Conservation (phyloP, 2,329 filamentous ascomycete species). For the Metarhizium humberi region DNA sequence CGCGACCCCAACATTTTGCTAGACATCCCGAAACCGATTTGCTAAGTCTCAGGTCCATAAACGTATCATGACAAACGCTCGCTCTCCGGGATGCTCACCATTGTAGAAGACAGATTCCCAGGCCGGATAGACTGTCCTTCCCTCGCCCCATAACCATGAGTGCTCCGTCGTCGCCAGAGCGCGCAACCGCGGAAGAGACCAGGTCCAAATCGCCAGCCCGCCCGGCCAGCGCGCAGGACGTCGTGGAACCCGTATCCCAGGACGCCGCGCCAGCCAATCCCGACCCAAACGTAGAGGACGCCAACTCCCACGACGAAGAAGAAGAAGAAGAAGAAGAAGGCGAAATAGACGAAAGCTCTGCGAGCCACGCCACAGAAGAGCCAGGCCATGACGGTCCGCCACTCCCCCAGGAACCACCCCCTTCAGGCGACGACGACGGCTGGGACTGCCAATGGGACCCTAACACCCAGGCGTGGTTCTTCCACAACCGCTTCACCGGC, state of each 20-base stretch:
- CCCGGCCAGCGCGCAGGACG: conserved; percentile 8
- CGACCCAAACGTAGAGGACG: not conserved
- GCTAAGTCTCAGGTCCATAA: conserved; percentile 27
- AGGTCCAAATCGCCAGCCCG: conserved; percentile 8
- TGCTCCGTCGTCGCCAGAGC: conserved; percentile 5
- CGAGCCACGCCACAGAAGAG: conserved; percentile 26
- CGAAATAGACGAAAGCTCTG: conserved; percentile 1
- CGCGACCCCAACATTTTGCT: not conserved
- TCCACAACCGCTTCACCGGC: conserved; percentile 72
- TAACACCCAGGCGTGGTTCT: conserved; percentile 62
- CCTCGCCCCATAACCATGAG: conserved; percentile 4
- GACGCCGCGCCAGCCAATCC: not conserved
- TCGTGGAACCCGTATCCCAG: conserved; percentile 8
- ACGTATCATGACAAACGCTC: conserved; percentile 24
- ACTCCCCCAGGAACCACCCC: conserved; percentile 31
- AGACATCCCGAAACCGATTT: conserved; percentile 7
- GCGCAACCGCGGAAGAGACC: conserved; percentile 9
- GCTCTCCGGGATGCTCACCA: conserved; percentile 27
- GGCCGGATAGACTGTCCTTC: conserved; percentile 2
- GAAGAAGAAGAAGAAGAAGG: not conserved
- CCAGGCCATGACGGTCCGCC: conserved; percentile 23
- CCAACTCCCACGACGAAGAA: not conserved
- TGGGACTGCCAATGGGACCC: conserved; percentile 78
- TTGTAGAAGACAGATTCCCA: conserved; percentile 22
- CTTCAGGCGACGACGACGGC: conserved; percentile 56